Conservation (phyloP, 352 stramenopile genomes). For the Pythium myriotylum region DNA sequence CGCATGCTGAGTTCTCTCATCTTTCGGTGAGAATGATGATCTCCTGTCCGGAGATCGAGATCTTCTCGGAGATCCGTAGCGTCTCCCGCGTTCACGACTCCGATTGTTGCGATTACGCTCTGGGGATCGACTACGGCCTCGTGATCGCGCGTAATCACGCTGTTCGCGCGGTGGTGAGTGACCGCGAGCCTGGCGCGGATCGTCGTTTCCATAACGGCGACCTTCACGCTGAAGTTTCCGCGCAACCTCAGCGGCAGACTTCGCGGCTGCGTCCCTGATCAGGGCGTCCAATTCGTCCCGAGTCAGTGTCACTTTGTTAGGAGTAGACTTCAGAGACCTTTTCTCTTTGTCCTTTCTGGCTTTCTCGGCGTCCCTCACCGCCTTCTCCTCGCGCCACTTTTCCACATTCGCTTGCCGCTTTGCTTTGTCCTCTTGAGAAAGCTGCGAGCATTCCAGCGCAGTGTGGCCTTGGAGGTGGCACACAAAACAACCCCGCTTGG, state of each 20-base stretch:
- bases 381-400: conserved; percentile 3
- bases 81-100: no score
- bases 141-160: conserved; percentile 3
- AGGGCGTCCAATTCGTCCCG: conserved; percentile 9
- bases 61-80: conserved; percentile 1
- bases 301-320: not conserved
- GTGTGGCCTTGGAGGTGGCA: not conserved
- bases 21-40: conserved; percentile 6
- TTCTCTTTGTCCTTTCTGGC: no score
- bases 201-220: not conserved
- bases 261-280: not conserved
- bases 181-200: not conserved
- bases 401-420: not conserved
- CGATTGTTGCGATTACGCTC: not conserved
- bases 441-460: not conserved
- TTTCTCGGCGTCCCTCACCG: not conserved
- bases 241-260: conserved; percentile 5
- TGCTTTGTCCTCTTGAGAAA: not conserved
- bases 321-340: not conserved
- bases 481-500: conserved; percentile 1
- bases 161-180: not conserved
- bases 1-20: not conserved
- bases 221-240: not conserved
- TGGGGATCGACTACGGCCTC: conserved; percentile 1
- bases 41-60: conserved; percentile 3